Percentiles rank a stretch among this genome's conserved stretches.
Evolutionary conservation across 2,329 filamentous ascomycete genomes (phyloP).

Genomic region (Fusarium concolor): DNA sequence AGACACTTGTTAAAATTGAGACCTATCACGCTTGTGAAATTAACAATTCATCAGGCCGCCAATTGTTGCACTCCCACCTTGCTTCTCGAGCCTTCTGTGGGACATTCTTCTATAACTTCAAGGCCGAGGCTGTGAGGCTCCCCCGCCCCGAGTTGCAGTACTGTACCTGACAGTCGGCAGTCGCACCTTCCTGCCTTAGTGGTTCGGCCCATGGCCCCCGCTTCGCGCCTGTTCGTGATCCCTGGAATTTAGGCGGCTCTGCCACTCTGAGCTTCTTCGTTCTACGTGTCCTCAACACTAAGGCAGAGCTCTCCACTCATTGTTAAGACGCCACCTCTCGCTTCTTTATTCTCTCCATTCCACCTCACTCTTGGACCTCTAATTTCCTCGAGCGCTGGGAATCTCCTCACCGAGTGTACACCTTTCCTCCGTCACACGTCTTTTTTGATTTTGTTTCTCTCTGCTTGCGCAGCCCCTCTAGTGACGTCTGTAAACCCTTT

Average conservation of each 20-base stretch:
- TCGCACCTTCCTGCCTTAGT: constrained; percentile 40
- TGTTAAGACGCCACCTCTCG: constrained; percentile 45
- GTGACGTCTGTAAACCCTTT: constrained; percentile 33
- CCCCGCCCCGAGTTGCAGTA: constrained; percentile 20
- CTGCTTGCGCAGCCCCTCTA: constrained; percentile 39
- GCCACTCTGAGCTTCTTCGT: constrained; percentile 39
- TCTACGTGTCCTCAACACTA: constrained; percentile 53
- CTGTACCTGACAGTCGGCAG: constrained; percentile 37
- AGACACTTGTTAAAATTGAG: no score
- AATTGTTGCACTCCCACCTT: neutral
- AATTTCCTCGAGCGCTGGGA: constrained; percentile 48
- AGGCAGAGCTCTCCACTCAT: constrained; percentile 44
- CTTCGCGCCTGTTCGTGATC: constrained; percentile 41
- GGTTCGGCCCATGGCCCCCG: constrained; percentile 31
- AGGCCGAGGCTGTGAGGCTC: constrained; percentile 22
- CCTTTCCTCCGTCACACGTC: constrained; percentile 7
- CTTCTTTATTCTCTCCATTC: constrained; percentile 34
- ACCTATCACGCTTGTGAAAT: neutral
- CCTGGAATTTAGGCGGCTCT: constrained; percentile 44
- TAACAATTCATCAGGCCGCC: neutral
- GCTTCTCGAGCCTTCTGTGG: constrained; percentile 44
- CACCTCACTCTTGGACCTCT: constrained; percentile 47
- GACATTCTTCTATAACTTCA: neutral
- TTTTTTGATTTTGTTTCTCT: constrained; percentile 15
- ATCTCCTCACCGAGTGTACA: constrained; percentile 16